phyloP scores from a whole-genome alignment of 306 rosid genomes.

The Chamaecrista fasciculata region DNA sequence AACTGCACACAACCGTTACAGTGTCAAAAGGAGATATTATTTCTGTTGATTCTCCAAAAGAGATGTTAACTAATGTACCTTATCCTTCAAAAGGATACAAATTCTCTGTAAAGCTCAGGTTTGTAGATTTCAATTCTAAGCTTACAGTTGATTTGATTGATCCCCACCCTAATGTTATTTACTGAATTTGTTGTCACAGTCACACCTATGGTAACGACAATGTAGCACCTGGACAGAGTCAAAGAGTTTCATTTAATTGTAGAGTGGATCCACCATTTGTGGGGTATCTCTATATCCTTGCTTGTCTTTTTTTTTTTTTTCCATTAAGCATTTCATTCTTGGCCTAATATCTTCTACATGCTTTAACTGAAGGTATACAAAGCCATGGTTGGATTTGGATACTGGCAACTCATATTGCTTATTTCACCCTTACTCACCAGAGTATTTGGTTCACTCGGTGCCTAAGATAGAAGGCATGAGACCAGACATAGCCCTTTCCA shows the following conservation, averaged over 20 bases:
- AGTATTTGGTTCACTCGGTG: conserved; percentile 70
- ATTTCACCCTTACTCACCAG: conserved; percentile 89
- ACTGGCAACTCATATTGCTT: conserved; percentile 71
- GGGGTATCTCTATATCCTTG: conserved; percentile 59
- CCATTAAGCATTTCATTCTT: conserved; percentile 15
- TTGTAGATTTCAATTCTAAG: conserved; percentile 35
- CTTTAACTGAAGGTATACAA: conserved; percentile 61
- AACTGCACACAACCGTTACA: conserved; percentile 60
- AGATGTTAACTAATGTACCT: conserved; percentile 78
- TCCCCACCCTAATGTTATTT: conserved; percentile 9
- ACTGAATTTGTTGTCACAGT: conserved; percentile 31
- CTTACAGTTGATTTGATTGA: conserved; percentile 25
- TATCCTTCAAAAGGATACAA: conserved; percentile 82
- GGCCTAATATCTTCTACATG: conserved; percentile 22
- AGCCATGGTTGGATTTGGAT: conserved; percentile 85
- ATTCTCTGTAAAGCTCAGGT: conserved; percentile 85
- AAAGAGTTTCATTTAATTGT: conserved; percentile 59
- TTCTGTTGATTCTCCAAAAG: conserved; percentile 78
- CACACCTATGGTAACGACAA: conserved; percentile 35
- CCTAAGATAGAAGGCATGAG: conserved; percentile 71
- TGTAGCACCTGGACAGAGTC: conserved; percentile 43
- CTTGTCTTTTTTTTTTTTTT: conserved; percentile 11
- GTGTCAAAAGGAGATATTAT: conserved; percentile 55
- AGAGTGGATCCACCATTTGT: conserved; percentile 81
- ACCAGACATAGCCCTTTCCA: conserved; percentile 60